A percentile compares a stretch with the other conserved stretches of the same genome.
Evolutionary conservation across 768 basidiomycete species (phyloP).

Genomic region (Mycena chlorophos): DNA sequence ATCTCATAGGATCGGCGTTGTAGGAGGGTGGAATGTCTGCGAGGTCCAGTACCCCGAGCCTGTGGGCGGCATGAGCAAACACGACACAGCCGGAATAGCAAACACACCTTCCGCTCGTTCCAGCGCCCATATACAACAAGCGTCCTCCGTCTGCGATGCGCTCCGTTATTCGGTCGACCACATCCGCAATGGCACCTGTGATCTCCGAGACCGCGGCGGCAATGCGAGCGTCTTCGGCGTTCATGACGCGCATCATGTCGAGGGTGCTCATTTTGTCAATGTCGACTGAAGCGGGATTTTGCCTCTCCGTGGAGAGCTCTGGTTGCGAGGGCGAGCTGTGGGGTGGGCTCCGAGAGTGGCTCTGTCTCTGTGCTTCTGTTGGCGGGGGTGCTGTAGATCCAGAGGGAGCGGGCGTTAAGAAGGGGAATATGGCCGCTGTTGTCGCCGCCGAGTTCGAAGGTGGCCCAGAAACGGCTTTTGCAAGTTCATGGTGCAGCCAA

Average conservation of each 20-base stretch:
- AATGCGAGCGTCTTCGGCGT: conserved; percentile 29
- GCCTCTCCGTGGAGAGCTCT: conserved; percentile 25
- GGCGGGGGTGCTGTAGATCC: neutral
- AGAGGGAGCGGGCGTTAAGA: neutral
- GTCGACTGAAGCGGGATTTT: conserved; percentile 26
- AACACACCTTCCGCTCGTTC: conserved; percentile 36
- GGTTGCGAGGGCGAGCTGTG: neutral
- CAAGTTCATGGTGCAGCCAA: neutral
- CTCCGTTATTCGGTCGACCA: conserved; percentile 32
- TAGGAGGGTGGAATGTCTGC: conserved; percentile 27
- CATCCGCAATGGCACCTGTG: conserved; percentile 29
- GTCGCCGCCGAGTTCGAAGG: neutral
- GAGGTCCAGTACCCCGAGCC: conserved; percentile 35
- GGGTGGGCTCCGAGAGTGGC: neutral
- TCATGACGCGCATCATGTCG: conserved; percentile 36
- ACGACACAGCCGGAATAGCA: neutral
- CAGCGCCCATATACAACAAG: conserved; percentile 37
- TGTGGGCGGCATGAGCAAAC: conserved; percentile 8
- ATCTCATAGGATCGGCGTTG: conserved; percentile 22
- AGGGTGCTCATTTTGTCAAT: conserved; percentile 33
- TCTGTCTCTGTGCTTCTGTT: neutral
- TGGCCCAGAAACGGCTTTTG: neutral
- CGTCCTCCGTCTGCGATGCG: conserved; percentile 31
- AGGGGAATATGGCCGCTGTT: too few species aligned
- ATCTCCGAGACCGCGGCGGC: conserved; percentile 31